phyloP scores from a whole-genome alignment of 495 filamentous ascomycete genomes.

The Podospora appendiculata region DNA sequence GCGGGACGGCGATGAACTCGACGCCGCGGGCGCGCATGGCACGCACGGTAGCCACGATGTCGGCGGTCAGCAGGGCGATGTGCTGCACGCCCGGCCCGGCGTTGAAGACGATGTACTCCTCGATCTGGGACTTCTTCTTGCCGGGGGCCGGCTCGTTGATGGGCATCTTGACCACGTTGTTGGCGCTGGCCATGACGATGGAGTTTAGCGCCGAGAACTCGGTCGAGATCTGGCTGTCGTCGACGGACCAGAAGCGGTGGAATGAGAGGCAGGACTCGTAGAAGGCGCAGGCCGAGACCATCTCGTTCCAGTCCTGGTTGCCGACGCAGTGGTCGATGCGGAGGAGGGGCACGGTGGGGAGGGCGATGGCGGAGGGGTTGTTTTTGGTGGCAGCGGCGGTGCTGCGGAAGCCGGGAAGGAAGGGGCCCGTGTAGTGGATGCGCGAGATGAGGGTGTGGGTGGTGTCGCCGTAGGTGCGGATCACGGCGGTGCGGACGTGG shows the following conservation, averaged over 20 bases:
- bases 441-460: conserved; percentile 81
- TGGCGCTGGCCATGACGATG: conserved; percentile 81
- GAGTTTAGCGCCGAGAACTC: conserved; percentile 79
- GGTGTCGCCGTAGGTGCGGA: conserved; percentile 85
- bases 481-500: conserved; percentile 58
- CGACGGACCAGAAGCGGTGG: conserved; percentile 91
- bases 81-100: conserved; percentile 82
- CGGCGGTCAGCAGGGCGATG: conserved; percentile 71
- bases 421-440: conserved; percentile 55
- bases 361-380: conserved; percentile 15
- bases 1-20: conserved; percentile 80
- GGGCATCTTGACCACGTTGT: conserved; percentile 80
- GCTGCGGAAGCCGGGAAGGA: conserved; percentile 69
- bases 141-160: conserved; percentile 92
- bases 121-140: conserved; percentile 81
- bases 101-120: conserved; percentile 88
- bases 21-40: conserved; percentile 73
- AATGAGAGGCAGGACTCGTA: conserved; percentile 87
- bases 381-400: conserved; percentile 20
- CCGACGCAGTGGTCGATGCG: conserved; percentile 90
- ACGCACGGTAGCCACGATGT: conserved; percentile 68
- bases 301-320: conserved; percentile 85
- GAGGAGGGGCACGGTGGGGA: conserved; percentile 58
- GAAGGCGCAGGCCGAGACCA: conserved; percentile 77
- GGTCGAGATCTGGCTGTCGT: conserved; percentile 80